Evolutionary conservation across 148 eudicot species (phyloP), one percentile per base, ranked within the genome.

Genomic region (Gaultheria prostrata): DNA sequence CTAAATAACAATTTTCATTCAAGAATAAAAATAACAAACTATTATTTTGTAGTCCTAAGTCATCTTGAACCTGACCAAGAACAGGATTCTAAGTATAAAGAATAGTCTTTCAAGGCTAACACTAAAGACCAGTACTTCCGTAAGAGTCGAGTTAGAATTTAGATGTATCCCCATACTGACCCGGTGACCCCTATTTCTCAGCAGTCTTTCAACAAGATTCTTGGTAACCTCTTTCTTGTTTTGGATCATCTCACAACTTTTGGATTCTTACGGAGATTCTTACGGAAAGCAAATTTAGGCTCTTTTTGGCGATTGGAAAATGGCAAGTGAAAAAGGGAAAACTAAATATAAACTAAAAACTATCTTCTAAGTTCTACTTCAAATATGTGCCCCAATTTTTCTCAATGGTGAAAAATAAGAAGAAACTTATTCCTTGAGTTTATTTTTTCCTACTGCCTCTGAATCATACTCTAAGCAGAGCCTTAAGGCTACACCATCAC

Each of bases 271-370:
- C 8, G 14, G 15, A 13, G n/a, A 26, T 70, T 32, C n/a, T n/a
- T n/a, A n/a, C n/a, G n/a, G n/a, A n/a, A n/a, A n/a, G n/a, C 74
- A 70, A 43, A 30, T 20, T 70, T 70, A 70, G 43, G 74, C n/a
- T 28, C 32, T 20, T 14, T 13, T 33, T 71, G 5, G 45, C 15
- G 15, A 33, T 33, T 4, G 6, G 75, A 33, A 71, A 71, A 33
- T 30, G 21, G 43, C 0, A 71, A 71, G 8, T 12, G 75, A 3
- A 71, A n/a, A n/a, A 30, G 10, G 39, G 18, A 28, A 71, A 71
- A 14, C 14, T 9, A 14, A 32, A 4, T 14, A 71, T 2, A 70
- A 30, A 70, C 30, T 0, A 3, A 30, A 24, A 28, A 24, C 39
- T 32, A 70, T 70, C 14, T 13, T 70, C 13, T 32, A 8, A 15